Conservation (phyloP, 2,329 filamentous ascomycete genomes). For the Nothophoma quercina region DNA sequence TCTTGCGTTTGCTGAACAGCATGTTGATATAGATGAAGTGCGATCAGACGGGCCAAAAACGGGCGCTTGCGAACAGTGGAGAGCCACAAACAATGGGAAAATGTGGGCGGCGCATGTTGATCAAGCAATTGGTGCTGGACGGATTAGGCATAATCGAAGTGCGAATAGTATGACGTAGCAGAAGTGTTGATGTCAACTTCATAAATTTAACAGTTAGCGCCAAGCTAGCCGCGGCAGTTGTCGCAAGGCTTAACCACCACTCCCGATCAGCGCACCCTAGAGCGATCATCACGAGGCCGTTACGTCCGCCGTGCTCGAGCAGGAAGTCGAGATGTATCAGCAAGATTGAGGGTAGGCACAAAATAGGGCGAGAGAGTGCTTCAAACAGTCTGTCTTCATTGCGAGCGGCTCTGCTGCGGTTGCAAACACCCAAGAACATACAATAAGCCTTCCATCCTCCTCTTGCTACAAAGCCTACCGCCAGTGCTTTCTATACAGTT, state of each 20-base stretch:
- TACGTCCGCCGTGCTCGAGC: too few relatives aligned
- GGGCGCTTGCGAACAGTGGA: background rate
- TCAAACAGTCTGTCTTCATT: too few relatives aligned
- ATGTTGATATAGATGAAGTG: background rate
- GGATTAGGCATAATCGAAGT: background rate
- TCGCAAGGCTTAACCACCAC: background rate
- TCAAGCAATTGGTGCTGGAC: background rate
- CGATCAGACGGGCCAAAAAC: background rate
- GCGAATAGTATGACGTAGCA: conserved; percentile 8
- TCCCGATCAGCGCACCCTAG: background rate
- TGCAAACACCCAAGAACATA: too few relatives aligned
- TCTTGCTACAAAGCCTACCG: background rate
- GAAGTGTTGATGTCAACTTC: conserved; percentile 15
- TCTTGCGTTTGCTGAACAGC: conserved; percentile 11
- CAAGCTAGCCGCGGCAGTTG: conserved; percentile 4
- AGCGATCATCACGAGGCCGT: background rate
- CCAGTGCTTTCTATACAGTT: background rate
- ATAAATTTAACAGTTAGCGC: conserved; percentile 4
- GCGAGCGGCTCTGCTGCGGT: too few relatives aligned
- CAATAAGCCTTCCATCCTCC: background rate
- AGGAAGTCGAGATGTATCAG: background rate
- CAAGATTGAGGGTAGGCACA: too few relatives aligned
- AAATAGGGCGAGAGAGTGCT: too few relatives aligned
- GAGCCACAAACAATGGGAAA: background rate
- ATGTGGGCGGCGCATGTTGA: conserved; percentile 5